A percentile compares a stretch with the other conserved stretches of the same genome.
Evolutionary conservation across 2,329 filamentous ascomycete species (phyloP).

Genomic region (Lasiodiplodia theobromae): DNA sequence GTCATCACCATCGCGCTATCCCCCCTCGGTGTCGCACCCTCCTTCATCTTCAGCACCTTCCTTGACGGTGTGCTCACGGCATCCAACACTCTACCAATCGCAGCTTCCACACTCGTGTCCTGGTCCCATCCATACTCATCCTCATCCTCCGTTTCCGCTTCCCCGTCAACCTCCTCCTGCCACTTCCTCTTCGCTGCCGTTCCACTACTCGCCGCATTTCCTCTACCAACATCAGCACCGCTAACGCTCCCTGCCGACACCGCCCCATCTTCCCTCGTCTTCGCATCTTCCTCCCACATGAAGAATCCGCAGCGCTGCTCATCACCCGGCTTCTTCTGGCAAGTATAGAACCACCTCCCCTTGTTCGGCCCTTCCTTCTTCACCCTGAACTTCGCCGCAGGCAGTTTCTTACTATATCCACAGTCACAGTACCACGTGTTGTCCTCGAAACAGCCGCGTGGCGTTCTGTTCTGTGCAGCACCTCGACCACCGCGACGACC

Average conservation of each 20-base stretch:
- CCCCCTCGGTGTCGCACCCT: not conserved
- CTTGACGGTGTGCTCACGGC: conserved; percentile 36
- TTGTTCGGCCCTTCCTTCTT: conserved; percentile 65
- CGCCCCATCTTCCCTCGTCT: conserved; percentile 55
- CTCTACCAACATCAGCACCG: not conserved
- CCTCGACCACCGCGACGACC: not conserved
- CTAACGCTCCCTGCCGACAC: conserved; percentile 50
- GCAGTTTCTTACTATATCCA: conserved; percentile 51
- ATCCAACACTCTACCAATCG: not conserved
- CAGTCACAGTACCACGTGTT: conserved; percentile 61
- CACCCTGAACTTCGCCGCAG: conserved; percentile 62
- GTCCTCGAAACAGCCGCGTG: conserved; percentile 32
- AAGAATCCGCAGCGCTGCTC: conserved; percentile 62
- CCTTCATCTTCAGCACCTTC: conserved; percentile 40
- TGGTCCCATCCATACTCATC: conserved; percentile 30
- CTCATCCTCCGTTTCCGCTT: conserved; percentile 5
- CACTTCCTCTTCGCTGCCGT: conserved; percentile 26
- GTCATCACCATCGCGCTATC: conserved; percentile 12
- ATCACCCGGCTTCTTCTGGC: conserved; percentile 53
- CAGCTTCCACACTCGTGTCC: conserved; percentile 30
- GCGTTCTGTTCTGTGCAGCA: not conserved
- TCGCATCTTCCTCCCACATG: conserved; percentile 64
- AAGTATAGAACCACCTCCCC: conserved; percentile 66
- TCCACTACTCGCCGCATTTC: not conserved
- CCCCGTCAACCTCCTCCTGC: conserved; percentile 24